These are phyloP conservation scores for Termitomyces heimii DNA, from an alignment of 768 basidiomycete genomes.

Conservation along the genomic window DNA sequence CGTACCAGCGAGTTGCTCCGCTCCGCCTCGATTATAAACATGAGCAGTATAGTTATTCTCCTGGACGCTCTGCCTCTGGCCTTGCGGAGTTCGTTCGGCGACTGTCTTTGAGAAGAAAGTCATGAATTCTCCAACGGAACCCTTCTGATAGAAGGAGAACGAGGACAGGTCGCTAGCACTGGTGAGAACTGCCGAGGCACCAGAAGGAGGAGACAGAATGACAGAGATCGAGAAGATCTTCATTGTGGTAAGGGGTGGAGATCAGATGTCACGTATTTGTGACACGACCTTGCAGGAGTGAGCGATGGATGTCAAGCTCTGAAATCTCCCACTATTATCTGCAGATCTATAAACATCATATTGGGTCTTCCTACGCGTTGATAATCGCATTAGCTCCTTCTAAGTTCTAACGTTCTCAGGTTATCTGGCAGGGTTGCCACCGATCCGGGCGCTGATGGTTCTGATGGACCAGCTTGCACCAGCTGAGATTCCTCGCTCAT, in stretches of 20 bases:
- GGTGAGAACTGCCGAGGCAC: conserved; percentile 57
- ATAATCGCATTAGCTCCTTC: background rate
- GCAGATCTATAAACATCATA: background rate
- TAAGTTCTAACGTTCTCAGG: background rate
- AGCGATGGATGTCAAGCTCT: background rate
- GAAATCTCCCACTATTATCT: background rate
- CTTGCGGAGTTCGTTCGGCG: conserved; percentile 77
- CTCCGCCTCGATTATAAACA: conserved; percentile 87
- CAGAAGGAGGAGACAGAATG: conserved; percentile 58
- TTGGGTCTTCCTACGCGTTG: background rate
- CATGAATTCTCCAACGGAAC: conserved; percentile 88
- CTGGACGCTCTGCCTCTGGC: conserved; percentile 89
- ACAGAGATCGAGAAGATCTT: conserved; percentile 85
- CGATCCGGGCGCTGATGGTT: background rate
- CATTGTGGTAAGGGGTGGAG: conserved; percentile 39
- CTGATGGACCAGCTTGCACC: background rate
- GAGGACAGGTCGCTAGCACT: conserved; percentile 77
- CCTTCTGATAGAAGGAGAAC: conserved; percentile 91
- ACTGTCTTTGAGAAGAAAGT: conserved; percentile 93
- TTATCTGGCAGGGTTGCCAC: background rate
- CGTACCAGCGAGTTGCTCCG: conserved; percentile 79
- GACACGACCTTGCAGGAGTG: background rate
- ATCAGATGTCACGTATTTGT: conserved; percentile 11
- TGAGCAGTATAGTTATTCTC: conserved; percentile 93
- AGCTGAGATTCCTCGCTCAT: background rate